Evolutionary conservation across 192 early-diverging fungal genomes (phyloP), one percentile per base, ranked within the genome.

Genomic region (Gaertneriomyces sp.): DNA sequence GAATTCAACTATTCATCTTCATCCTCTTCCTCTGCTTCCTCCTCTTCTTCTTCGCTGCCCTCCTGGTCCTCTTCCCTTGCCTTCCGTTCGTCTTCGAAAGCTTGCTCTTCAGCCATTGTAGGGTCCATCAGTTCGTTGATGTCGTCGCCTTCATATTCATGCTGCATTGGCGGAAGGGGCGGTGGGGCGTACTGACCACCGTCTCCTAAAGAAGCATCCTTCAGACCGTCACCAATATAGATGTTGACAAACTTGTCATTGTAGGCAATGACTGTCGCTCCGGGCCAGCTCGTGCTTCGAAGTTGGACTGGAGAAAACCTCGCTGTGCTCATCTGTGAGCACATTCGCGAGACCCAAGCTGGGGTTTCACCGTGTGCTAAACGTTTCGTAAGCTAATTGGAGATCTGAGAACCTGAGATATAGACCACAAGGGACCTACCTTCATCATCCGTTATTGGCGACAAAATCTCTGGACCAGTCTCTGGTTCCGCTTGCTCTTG

Each of bases 161-260:
- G 76, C 44, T 73, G 68, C 42, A 85, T 49, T 33, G 73, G 74
- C 4, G 74, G 67, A 39, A 86, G 58, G 49, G 60, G 43, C 4
- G 78, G 80, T 9, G 80, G 73, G 4, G 83, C 56, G 59, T 74
- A 72, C 42, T 51, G 46, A 10, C 60, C 49, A n/a, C 19, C 38
- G 63, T 78, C 70, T 33, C 25, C 25, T 33, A 33, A 33, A 10
- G 74, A 55, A 6, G 73, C 42, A 40, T 77, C 74, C 20, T 84
- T 81, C 17, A 76, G 72, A 2, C 84, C 84, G 57, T 86, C 83
- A 8, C 84, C 84, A n/a, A 86, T 70, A 62, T 86, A 86, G 46
- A 86, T 61, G 62, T 80, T 83, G 7, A 83, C 74, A 67, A 86
- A 86, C 59, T 85, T 85, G 64, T 85, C 84, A 58, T 80, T 76